Conservation (phyloP, 1,284 basidiomycete genomes). For the Tilletia walkeri region DNA sequence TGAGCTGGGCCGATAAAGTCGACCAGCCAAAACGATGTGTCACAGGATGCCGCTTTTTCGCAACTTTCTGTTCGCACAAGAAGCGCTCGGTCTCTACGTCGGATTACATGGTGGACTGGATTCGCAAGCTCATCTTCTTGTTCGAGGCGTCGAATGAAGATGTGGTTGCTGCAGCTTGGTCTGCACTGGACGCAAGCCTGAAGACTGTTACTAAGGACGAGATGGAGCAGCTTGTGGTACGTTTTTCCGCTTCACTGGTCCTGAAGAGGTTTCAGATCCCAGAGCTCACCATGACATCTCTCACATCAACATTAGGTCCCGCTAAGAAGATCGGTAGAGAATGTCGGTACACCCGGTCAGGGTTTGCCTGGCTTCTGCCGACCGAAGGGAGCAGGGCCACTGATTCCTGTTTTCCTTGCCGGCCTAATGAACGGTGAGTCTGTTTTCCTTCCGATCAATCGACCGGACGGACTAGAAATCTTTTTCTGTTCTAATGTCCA, state of each 20-base stretch:
- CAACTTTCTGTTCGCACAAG: slow-evolving; percentile 45
- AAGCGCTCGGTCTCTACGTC: slow-evolving; percentile 35
- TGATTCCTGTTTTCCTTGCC: slow-evolving; percentile 84
- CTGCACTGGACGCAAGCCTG: slow-evolving; percentile 80
- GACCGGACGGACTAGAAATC: no score
- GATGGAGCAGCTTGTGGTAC: slow-evolving; percentile 64
- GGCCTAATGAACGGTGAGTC: slow-evolving; percentile 62
- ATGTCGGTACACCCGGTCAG: slow-evolving; percentile 73
- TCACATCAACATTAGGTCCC: slow-evolving; percentile 69
- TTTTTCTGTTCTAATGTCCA: no score
- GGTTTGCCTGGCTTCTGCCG: slow-evolving; percentile 83
- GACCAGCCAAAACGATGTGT: slow-evolving; percentile 35
- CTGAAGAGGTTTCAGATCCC: slow-evolving; percentile 26
- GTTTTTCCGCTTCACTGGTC: neutral
- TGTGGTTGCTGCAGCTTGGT: slow-evolving; percentile 81
- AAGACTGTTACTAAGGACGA: slow-evolving; percentile 91
- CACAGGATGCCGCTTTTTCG: slow-evolving; percentile 43
- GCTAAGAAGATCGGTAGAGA: slow-evolving; percentile 82
- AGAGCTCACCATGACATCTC: neutral
- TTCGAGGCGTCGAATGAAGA: slow-evolving; percentile 74
- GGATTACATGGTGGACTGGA: slow-evolving; percentile 84
- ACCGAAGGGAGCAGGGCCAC: slow-evolving; percentile 82
- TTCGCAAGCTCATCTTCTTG: slow-evolving; percentile 82
- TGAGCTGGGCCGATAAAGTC: slow-evolving; percentile 48
- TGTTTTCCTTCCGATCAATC: neutral